phyloP scores from a whole-genome alignment of 2,329 filamentous ascomycete genomes.

The Endoconidiophora laricicola region DNA sequence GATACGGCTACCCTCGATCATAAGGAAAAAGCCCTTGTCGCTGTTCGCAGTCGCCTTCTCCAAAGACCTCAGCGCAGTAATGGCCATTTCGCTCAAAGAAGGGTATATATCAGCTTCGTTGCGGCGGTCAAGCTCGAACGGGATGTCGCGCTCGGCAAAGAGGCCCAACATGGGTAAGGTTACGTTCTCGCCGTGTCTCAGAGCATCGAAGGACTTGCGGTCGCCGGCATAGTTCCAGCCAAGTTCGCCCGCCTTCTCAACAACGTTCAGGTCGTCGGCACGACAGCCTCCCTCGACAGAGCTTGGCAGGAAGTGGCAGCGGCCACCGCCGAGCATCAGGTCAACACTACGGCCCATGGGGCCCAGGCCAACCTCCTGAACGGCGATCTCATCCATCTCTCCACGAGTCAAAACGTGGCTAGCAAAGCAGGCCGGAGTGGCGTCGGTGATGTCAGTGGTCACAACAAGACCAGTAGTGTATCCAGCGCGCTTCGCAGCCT shows the following conservation, averaged over 20 bases:
- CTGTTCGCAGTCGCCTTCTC: constrained; percentile 65
- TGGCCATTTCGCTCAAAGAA: constrained; percentile 79
- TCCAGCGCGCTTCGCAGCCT: constrained; percentile 81
- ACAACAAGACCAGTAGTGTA: constrained; percentile 90
- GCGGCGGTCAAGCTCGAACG: constrained; percentile 82
- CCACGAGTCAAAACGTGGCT: constrained; percentile 64
- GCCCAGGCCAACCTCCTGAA: constrained; percentile 81
- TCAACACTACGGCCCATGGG: constrained; percentile 78
- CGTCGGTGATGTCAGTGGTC: constrained; percentile 87
- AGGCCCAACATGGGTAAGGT: constrained; percentile 74
- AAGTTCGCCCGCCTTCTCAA: constrained; percentile 52
- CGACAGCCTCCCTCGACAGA: constrained; percentile 67
- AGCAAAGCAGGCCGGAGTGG: constrained; percentile 89
- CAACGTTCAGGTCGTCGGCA: constrained; percentile 58
- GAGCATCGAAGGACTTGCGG: constrained; percentile 56
- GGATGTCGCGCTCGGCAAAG: constrained; percentile 68
- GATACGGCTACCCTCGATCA: constrained; percentile 94
- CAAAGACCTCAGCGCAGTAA: constrained; percentile 62
- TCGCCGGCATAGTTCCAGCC: constrained; percentile 67
- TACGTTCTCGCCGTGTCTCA: constrained; percentile 49
- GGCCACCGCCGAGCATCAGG: constrained; percentile 79
- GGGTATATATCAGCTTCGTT: constrained; percentile 68
- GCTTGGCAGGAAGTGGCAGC: constrained; percentile 86
- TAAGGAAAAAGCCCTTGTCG: constrained; percentile 91
- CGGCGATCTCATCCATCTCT: constrained; percentile 79